A percentile compares a stretch with the other conserved stretches of the same genome.
These are phyloP conservation scores for Starmera dryadoides DNA, from an alignment of 805 yeast species.

Conservation along the genomic window DNA sequence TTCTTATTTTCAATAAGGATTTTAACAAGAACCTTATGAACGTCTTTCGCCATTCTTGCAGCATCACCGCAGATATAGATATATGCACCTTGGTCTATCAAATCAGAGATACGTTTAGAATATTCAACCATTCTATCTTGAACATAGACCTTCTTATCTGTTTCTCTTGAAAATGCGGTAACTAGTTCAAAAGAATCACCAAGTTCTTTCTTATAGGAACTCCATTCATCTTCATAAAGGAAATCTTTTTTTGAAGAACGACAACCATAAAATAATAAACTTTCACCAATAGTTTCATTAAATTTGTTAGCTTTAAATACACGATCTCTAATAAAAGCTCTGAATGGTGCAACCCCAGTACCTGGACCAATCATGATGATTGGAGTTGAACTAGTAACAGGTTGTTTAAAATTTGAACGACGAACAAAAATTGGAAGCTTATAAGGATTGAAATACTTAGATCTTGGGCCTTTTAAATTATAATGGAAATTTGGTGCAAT, in stretches of 20 bases:
- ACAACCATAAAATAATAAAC: slow-evolving; percentile 80
- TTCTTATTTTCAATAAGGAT: slow-evolving; percentile 58
- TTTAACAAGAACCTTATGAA: slow-evolving; percentile 57
- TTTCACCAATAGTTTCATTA: slow-evolving; percentile 56
- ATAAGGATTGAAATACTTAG: slow-evolving; percentile 25
- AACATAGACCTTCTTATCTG: slow-evolving; percentile 62
- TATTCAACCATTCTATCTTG: slow-evolving; percentile 66
- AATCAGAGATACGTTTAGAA: slow-evolving; percentile 29
- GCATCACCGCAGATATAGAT: slow-evolving; percentile 98
- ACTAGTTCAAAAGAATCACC: slow-evolving; percentile 55
- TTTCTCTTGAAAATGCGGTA: slow-evolving; percentile 84
- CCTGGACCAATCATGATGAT: slow-evolving; percentile 96
- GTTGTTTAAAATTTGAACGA: slow-evolving; percentile 89
- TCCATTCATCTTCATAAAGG: slow-evolving; percentile 88
- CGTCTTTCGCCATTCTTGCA: slow-evolving; percentile 90
- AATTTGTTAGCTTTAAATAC: slow-evolving; percentile 42
- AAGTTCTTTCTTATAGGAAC: slow-evolving; percentile 52
- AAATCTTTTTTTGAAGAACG: slow-evolving; percentile 74
- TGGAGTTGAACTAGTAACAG: slow-evolving; percentile 75
- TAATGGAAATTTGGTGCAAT: slow-evolving; percentile 45
- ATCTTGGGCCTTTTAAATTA: slow-evolving; percentile 81
- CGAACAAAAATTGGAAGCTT: slow-evolving; percentile 89
- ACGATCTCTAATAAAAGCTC: slow-evolving; percentile 90
- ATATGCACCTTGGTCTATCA: slow-evolving; percentile 70
- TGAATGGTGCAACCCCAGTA: slow-evolving; percentile 97